phyloP scores from a whole-genome alignment of 371 early-diverging fungal genomes.

The Circinella umbellata region DNA sequence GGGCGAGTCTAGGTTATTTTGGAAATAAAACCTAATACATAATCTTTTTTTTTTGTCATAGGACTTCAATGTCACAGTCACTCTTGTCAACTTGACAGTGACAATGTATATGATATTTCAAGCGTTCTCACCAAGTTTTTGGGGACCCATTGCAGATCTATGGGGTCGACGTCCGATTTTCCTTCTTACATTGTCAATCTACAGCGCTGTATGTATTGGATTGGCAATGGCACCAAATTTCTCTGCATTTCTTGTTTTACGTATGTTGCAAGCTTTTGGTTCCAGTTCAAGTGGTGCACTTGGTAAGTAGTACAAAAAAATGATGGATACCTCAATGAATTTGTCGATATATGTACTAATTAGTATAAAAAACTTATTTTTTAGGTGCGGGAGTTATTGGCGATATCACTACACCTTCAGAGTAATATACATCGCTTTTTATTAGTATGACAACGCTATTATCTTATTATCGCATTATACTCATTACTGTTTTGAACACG shows the following conservation, averaged over 20 bases:
- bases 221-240: conserved; percentile 56
- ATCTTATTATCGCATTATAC: not conserved
- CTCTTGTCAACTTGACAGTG: conserved; percentile 25
- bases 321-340: not conserved
- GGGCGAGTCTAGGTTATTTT: no score
- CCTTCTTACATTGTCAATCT: conserved; percentile 53
- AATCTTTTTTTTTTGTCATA: conserved; percentile 1
- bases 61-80: conserved; percentile 20
- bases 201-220: conserved; percentile 56
- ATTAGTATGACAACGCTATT: not conserved
- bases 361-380: not conserved
- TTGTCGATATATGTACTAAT: no score
- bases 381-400: conserved; percentile 39
- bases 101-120: conserved; percentile 29
- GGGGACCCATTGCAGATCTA: conserved; percentile 28
- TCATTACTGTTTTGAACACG: no score
- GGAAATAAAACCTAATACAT: no score
- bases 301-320: conserved; percentile 27
- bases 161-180: conserved; percentile 35
- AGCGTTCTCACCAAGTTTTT: conserved; percentile 25
- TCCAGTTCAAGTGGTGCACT: conserved; percentile 63
- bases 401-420: conserved; percentile 59
- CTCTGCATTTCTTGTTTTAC: conserved; percentile 55
- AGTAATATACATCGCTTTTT: conserved; percentile 27
- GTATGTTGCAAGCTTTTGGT: conserved; percentile 65